Evolutionary conservation across 257 asterid genomes (phyloP), one percentile per base, ranked within the genome.

Genomic region (Nicotiana knightiana): DNA sequence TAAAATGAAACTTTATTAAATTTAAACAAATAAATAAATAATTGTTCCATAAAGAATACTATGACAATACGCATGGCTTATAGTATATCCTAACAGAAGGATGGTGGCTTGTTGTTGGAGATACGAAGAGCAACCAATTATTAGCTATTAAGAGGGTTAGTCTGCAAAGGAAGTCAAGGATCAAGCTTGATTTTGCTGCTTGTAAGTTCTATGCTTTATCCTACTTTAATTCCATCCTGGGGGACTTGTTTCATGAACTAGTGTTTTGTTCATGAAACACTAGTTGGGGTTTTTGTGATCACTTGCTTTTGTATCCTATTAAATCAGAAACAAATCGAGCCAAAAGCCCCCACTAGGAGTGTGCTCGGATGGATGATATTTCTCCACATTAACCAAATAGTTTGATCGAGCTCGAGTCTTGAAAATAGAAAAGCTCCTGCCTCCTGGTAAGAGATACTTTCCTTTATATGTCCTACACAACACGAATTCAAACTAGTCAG

Each of bases 101-200:
- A 30, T 84, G 90, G 90, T 88, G 90, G 90, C 85, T 88, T 43
- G 90, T 88, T 61, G 79, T 86, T 3, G 90, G 90, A 0, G 89
- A 88, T 46, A 81, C 86, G n/a, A 86, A 80, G 32, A 86, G 84
- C 57, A 86, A 85, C 84, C 87, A 86, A 43, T 53, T 88, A 28
- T 82, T 88, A 17, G 90, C 89, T 17, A 88, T 84, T 21, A 86
- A 88, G 76, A 88, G 86, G 77, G 88, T 88, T 53, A 67, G 79
- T 11, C 82, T 88, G 6, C 90, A 88, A 67, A 88, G 90, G 86
- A 86, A 81, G 58, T 81, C 87, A 6, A 82, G 51, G 33, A 81
- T 84, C 67, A 86, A 71, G 64, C 90, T 88, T 65, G 86, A 84
- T 77, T 88, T 88, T 68, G 84, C 88, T 65, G 89, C 87, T 53